Base-by-base conservation (phyloP, 1,139 yeast genomes). In the Pichia sp. region DNA sequence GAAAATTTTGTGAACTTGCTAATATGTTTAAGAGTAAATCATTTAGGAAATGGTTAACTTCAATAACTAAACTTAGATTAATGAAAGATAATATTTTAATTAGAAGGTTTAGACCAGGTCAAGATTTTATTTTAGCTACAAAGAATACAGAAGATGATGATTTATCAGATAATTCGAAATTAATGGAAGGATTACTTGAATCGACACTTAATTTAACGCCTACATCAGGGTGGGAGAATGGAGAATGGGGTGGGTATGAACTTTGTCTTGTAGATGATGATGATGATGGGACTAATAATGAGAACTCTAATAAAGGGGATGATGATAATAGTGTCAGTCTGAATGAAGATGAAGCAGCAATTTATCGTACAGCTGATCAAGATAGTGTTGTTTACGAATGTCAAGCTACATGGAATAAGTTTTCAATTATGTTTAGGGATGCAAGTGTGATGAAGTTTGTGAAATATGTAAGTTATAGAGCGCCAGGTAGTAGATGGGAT, bases 401-500 rank as follows among this genome's bases (percentile, higher is more conserved):
- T 38, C 86, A 83, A 54, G 93, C 97, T 18, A 67, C 74, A 43
- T 88, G 95, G 91, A 93, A 93, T 59, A 74, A 78, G 21, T 65
- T 91, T 43, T 74, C 78, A 19, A 62, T 93, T 46, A 85, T 86
- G 68, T 71, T 84, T 47, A 70, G 97, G 52, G 98, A 91, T 56
- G 78, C 84, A 5, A 75, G 80, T 36, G 89, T 91, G 22, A 67
- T 93, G 60, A 84, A 91, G 59, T 93, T 93, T 61, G 79, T 91
- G 49, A 93, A 93, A 60, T 93, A 91, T 55, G 93, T 91, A 8
- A 84, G 96, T 58, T 77, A 77, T 59, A 77, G 77, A 51, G 96
- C 97, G 7, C 79, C 78, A 48, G 96, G 96, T 1, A 80, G 94
- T 28, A 71, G 98, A 56, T 93, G 96, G 96, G 98, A 93, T 56